Evolutionary conservation across 352 stramenopile genomes (phyloP).

Genomic region (Phytophthora tentaculata): DNA sequence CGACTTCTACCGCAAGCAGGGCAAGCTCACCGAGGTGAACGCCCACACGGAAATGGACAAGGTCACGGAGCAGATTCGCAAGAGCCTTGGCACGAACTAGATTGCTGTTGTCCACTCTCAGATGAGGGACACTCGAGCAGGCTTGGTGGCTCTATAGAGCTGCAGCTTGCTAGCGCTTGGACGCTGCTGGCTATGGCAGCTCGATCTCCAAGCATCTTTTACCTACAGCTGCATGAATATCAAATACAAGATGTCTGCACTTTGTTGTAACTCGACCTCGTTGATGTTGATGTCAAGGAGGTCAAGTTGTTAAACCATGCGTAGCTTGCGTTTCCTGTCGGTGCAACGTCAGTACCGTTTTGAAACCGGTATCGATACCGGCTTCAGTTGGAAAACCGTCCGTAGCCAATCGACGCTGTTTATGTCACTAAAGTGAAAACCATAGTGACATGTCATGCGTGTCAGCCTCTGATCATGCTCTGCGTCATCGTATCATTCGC

Average conservation of each 20-base stretch:
- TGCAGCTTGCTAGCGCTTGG: conserved; percentile 24
- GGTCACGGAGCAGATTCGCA: conserved; percentile 87
- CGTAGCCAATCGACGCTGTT: conserved; percentile 20
- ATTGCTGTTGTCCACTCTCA: conserved; percentile 36
- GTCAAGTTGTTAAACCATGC: conserved; percentile 4
- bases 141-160: not conserved
- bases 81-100: conserved; percentile 74
- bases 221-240: conserved; percentile 34
- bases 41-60: conserved; percentile 88
- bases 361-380: conserved; percentile 11
- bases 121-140: conserved; percentile 31
- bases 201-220: conserved; percentile 6
- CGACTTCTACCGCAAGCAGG: conserved; percentile 87
- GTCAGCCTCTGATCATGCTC: conserved; percentile 17
- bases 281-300: conserved; percentile 11
- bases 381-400: not conserved
- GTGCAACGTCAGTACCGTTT: conserved; percentile 9
- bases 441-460: conserved; percentile 15
- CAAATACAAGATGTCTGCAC: conserved; percentile 25
- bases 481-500: conserved; percentile 35
- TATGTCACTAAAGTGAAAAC: conserved; percentile 5
- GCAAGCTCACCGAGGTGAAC: conserved; percentile 91
- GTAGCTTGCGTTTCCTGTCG: conserved; percentile 7
- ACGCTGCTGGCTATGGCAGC: not conserved
- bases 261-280: conserved; percentile 12